Evolutionary conservation across 2,329 filamentous ascomycete genomes (phyloP), one percentile per base, ranked within the genome.

Genomic region (Neonectria magnoliae): DNA sequence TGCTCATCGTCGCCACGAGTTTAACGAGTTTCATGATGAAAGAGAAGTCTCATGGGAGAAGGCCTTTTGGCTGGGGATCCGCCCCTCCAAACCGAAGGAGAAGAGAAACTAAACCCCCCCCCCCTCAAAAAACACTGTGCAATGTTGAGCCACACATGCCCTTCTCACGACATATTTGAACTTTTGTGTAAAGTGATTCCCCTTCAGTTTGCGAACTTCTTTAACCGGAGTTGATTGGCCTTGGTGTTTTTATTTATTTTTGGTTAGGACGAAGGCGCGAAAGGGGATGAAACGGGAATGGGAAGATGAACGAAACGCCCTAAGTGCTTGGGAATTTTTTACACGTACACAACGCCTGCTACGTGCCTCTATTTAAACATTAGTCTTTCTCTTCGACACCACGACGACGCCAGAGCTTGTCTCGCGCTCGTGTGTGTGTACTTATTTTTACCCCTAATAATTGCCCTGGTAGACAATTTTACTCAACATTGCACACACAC

Each of bases 381-480:
- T 76, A 73, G 66, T 71, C n/a, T 42, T 38, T 64, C 64, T 68
- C 69, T 76, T 76, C 68, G 61, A 69, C 57, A 57, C 59, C 57
- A 60, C 57, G 70, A 69, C 55, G 61, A 59, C 60, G 68, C 63
- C 63, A 50, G 62, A 68, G 68, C 68, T 64, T 62, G 68, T 55
- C 58, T 75, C 64, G 60, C 62, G 55, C 57, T 68, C 60, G 65
- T 62, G 22, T 20, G 65, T 58, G 47, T 70, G 65, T 72, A 70
- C 58, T 57, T 62, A 64, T 65, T 71, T 67, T 64, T 56, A 42
- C 38, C 16, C 57, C 60, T 73, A 71, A 69, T 77, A 75, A 74
- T 76, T 75, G 76, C 71, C 69, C 74, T 71, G 68, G 72, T 75
- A 75, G 72, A 74, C 73, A 76, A 74, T 75, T 73, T 72, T 75